A percentile compares a stretch with the other conserved stretches of the same genome.
phyloP scores from a whole-genome alignment of 1,139 yeast species.

The Nakaseomyces kungkrabaensis region DNA sequence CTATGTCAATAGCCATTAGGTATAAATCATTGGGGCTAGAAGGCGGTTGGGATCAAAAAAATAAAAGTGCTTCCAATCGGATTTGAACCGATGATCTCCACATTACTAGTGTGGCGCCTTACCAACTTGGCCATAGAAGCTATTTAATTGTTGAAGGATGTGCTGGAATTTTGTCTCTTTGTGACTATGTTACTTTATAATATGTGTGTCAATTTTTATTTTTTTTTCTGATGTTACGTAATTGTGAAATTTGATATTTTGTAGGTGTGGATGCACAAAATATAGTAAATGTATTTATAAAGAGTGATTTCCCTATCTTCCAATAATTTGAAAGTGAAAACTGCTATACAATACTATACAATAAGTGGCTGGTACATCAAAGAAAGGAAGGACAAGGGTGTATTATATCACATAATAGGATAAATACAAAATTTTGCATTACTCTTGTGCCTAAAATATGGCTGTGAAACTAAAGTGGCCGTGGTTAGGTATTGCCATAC shows the following conservation, averaged over 20 bases:
- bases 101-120: conserved; percentile 8
- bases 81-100: conserved; percentile 7
- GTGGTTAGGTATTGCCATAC: conserved; percentile 56
- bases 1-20: not conserved
- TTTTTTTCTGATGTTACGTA: not conserved
- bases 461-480: conserved; percentile 44
- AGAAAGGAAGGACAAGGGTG: no score
- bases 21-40: no score
- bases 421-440: not conserved
- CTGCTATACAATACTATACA: no score
- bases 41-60: not conserved
- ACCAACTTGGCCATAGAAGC: conserved; percentile 8
- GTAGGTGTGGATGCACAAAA: no score
- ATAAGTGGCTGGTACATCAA: no score
- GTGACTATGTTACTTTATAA: no score
- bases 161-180: no score
- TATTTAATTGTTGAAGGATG: not conserved
- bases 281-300: no score
- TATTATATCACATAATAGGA: no score
- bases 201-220: not conserved
- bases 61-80: conserved; percentile 5
- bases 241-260: no score
- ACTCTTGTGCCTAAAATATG: conserved; percentile 9
- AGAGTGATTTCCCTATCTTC: no score
- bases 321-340: no score